Evolutionary conservation across 1,284 basidiomycete genomes (phyloP).

Genomic region (Afroboletus lepidellus): DNA sequence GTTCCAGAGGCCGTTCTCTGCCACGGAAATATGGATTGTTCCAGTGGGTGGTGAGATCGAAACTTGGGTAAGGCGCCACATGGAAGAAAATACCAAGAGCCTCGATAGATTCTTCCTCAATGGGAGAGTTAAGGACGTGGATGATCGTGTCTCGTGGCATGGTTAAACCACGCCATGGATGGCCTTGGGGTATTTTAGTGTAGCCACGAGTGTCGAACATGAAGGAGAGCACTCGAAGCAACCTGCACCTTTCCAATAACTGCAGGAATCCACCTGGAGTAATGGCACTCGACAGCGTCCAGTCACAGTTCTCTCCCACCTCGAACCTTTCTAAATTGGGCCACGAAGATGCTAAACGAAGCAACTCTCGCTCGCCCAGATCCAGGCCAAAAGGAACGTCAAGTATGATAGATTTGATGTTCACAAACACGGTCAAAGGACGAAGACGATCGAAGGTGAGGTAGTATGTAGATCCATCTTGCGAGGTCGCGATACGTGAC

Average conservation of each 20-base stretch:
- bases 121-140: slow-evolving; percentile 6
- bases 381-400: not conserved
- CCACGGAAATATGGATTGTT: not conserved
- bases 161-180: slow-evolving; percentile 12
- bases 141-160: slow-evolving; percentile 1
- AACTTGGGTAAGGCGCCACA: slow-evolving; percentile 6
- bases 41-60: slow-evolving; percentile 10
- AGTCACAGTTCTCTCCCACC: not conserved
- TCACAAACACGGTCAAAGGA: not conserved
- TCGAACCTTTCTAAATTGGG: not conserved
- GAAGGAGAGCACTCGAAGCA: slow-evolving; percentile 4
- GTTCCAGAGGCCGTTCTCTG: not conserved
- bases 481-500: no score
- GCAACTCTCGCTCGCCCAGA: not conserved
- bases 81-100: slow-evolving; percentile 18
- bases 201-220: slow-evolving; percentile 11
- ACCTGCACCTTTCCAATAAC: slow-evolving; percentile 18
- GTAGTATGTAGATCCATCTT: not conserved
- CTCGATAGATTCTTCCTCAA: slow-evolving; percentile 13
- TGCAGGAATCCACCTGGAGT: slow-evolving; percentile 13
- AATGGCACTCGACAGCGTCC: not conserved
- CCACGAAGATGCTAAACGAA: not conserved
- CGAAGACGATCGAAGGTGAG: not conserved
- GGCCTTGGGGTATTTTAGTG: slow-evolving; percentile 11
- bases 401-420: not conserved